Evolutionary conservation across 495 filamentous ascomycete genomes (phyloP), one percentile per base, ranked within the genome.

Genomic region (Jackrogersella multiformis): DNA sequence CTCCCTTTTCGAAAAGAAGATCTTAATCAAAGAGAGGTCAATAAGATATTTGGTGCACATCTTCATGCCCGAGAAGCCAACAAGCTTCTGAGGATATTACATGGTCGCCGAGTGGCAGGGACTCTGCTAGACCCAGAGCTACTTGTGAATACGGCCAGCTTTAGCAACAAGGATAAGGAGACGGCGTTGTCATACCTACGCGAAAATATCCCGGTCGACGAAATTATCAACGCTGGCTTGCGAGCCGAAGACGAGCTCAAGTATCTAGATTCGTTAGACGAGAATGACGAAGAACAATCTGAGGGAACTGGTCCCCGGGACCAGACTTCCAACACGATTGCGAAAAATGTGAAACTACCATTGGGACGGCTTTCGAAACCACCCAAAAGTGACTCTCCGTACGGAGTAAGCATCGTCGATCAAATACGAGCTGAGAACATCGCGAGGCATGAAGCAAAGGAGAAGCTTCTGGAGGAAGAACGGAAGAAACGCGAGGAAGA

Each of bases 71-170:
- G 73, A 2, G 69, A 79, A 18, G 93, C 86, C 46, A 94, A 93
- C 70, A 79, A 80, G 21, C 77, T 93, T 13, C 76, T 97, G 4
- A 77, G 79, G 24, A 84, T 92, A 30, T 77, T 96, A 1, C 92
- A 97, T 70, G 86, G 86, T 23, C 86, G 91, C 44, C 87, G 93
- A 18, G 79, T 92, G 10, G 85, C 87, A 9, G 93, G 93, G 16
- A 93, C 91, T 0, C 81, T 94, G 7, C 88, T 92, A 38, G 82
- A 81, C 76, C 84, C 76, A 9, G 56, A 18, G 18, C 64, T 80
- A 12, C 49, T 66, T 35, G 56, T 61, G 38, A 74, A 78, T 36
- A 78, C 77, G 6, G 67, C 56, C 4, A 28, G 30, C 4, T 84
- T 78, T 39, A 68, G 72, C 26, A 63, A 70, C 1, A 18, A 56